These are phyloP conservation scores for Candida buenavistaensis DNA, from an alignment of 1,139 yeast genomes.

Conservation along the genomic window DNA sequence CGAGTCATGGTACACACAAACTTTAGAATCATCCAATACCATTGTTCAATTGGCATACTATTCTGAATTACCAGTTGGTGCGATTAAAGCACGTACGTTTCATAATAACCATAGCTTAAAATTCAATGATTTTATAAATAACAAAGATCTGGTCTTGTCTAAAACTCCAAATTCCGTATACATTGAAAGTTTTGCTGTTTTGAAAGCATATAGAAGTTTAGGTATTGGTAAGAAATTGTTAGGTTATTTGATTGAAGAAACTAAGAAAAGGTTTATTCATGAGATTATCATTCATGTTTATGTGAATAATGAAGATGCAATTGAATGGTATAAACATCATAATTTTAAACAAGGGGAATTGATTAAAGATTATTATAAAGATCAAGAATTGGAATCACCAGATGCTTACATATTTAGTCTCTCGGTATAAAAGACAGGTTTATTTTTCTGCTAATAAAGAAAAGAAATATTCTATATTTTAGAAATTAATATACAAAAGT, in stretches of 20 bases:
- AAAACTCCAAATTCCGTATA: conserved; percentile 54
- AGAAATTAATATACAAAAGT: conserved; percentile 3
- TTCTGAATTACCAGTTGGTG: conserved; percentile 73
- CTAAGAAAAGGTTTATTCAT: conserved; percentile 54
- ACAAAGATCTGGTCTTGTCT: conserved; percentile 21
- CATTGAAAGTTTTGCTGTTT: conserved; percentile 66
- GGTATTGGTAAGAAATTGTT: conserved; percentile 67
- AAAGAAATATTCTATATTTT: conserved; percentile 4
- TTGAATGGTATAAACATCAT: conserved; percentile 55
- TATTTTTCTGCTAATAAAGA: too few relatives aligned
- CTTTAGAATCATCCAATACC: conserved; percentile 31
- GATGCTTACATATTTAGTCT: conserved; percentile 44
- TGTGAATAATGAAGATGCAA: conserved; percentile 40
- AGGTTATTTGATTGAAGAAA: conserved; percentile 52
- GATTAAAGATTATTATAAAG: conserved; percentile 52
- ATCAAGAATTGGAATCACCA: conserved; percentile 44
- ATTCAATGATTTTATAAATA: conserved; percentile 24
- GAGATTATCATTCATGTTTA: conserved; percentile 64
- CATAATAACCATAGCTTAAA: conserved; percentile 25
- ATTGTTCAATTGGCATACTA: conserved; percentile 50
- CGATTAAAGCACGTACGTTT: conserved; percentile 53
- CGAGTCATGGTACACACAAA: conserved; percentile 45
- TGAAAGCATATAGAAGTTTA: conserved; percentile 55
- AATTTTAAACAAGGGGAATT: conserved; percentile 52
- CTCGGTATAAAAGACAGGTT: conserved; percentile 20